Base-by-base conservation (phyloP, 1,139 yeast genomes). In the Yamadazyma oceani region DNA sequence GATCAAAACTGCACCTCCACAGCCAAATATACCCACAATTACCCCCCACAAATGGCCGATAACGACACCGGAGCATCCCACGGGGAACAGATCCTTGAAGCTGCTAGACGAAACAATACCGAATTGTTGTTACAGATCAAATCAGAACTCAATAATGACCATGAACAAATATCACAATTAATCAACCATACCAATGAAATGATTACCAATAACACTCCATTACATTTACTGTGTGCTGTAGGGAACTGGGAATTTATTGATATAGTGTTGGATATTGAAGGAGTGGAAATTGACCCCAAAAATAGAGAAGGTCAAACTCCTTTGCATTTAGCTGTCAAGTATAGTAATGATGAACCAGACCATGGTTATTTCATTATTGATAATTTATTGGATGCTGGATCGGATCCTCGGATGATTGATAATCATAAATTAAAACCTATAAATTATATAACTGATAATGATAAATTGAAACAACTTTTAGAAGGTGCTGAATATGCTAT, bases 171-270 rank as follows among this genome's bases (percentile, higher is more conserved):
- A 35, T 78, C 90, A 4, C 63, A 62, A 12, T 59, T 88, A 40
- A 76, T 90, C 58, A 90, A 92, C 61, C 58, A 69, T 14, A 73
- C 95, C 23, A 67, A 62, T 32, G 97, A 92, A 59, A 77, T 94
- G 23, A 68, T 71, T 37, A 72, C 89, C 30, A 87, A 89, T n/a
- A 88, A 88, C 65, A 69, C 89, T 1, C 78, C 94, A 3, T 69
- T 92, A 36, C 97, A 92, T 62, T 62, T 92, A 35, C 88, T 95
- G 17, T 85, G 95, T 28, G 73, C 72, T 44, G 73, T 79, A 49
- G 97, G 97, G 2, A 78, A 88, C 41, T 86, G 85, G 78, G 97
- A 89, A 52, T 87, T 87, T 31, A 69, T 92, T 55, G 97, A 92
- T 55, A 66, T 73, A 34, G 67, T 92, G 21, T 71, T 92, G 45